Evolutionary conservation across 2,329 filamentous ascomycete species (phyloP).

Genomic region (Curvularia sp.): DNA sequence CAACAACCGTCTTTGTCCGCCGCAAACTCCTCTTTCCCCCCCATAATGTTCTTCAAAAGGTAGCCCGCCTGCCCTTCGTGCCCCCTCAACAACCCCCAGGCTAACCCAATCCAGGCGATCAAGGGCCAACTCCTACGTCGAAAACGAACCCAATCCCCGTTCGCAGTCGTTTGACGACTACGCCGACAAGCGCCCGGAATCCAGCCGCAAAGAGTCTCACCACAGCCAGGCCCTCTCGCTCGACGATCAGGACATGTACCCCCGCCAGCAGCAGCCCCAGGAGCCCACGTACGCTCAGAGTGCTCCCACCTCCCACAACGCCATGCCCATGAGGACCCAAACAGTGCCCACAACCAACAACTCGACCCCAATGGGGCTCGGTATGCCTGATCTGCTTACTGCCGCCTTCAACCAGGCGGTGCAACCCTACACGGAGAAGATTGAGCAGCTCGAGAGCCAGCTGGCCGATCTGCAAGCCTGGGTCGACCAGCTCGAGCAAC

Average conservation of each 20-base stretch:
- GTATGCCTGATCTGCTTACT: slow-evolving; percentile 59
- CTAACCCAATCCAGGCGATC: slow-evolving; percentile 47
- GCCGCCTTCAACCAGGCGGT: slow-evolving; percentile 62
- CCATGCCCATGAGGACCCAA: slow-evolving; percentile 33
- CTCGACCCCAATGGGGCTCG: slow-evolving; percentile 44
- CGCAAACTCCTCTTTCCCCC: slow-evolving; percentile 26
- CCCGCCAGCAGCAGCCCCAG: slow-evolving; percentile 52
- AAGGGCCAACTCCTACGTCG: slow-evolving; percentile 57
- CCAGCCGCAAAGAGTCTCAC: slow-evolving; percentile 47
- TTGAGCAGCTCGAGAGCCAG: slow-evolving; percentile 60
- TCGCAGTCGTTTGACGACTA: slow-evolving; percentile 50
- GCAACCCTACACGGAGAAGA: slow-evolving; percentile 60
- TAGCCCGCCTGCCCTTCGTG: slow-evolving; percentile 5
- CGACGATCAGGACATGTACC: slow-evolving; percentile 53
- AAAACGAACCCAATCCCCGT: slow-evolving; percentile 54
- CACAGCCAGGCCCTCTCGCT: slow-evolving; percentile 38
- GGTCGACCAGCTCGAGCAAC: slow-evolving; percentile 59
- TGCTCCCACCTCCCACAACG: slow-evolving; percentile 29
- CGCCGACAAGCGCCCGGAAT: slow-evolving; percentile 50
- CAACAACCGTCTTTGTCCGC: slow-evolving; percentile 23
- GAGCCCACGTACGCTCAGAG: slow-evolving; percentile 41
- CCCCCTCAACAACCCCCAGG: not conserved
- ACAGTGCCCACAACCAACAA: slow-evolving; percentile 32
- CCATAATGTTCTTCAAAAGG: slow-evolving; percentile 58
- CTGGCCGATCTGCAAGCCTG: slow-evolving; percentile 59